Evolutionary conservation across 2,329 filamentous ascomycete species (phyloP).

Genomic region (Penicillium sp.): DNA sequence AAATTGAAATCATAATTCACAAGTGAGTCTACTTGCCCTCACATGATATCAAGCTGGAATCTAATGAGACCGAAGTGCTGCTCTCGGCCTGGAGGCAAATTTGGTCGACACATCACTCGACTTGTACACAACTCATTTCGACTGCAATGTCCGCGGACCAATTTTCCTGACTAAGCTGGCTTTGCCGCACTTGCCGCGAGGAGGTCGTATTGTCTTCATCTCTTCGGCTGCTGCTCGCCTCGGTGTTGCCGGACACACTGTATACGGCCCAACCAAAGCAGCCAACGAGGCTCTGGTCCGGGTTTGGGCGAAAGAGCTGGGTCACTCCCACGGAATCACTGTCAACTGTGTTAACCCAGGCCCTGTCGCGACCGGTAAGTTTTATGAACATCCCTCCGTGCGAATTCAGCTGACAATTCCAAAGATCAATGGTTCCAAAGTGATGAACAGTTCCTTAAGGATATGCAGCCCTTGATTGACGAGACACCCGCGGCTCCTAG

Average conservation of each 20-base stretch:
- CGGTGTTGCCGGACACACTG: slow-evolving; percentile 21
- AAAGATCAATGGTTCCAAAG: slow-evolving; percentile 33
- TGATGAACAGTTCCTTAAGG: slow-evolving; percentile 30
- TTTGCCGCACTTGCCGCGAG: too few relatives aligned
- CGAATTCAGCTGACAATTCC: background rate
- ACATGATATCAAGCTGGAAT: too few relatives aligned
- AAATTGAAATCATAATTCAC: too few relatives aligned
- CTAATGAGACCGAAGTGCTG: too few relatives aligned
- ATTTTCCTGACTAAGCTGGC: too few relatives aligned
- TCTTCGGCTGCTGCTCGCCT: too few relatives aligned
- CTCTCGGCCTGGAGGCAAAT: too few relatives aligned
- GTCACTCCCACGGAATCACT: slow-evolving; percentile 49
- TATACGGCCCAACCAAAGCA: slow-evolving; percentile 62
- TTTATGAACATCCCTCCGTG: background rate
- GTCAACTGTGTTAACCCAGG: slow-evolving; percentile 62
- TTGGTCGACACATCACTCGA: too few relatives aligned
- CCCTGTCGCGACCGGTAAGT: slow-evolving; percentile 53
- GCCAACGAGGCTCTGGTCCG: slow-evolving; percentile 62
- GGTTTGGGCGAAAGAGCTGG: slow-evolving; percentile 60
- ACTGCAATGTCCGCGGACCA: too few relatives aligned
- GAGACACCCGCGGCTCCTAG: slow-evolving; percentile 34
- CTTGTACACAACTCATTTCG: too few relatives aligned
- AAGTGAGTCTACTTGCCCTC: too few relatives aligned
- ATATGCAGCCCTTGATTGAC: slow-evolving; percentile 35
- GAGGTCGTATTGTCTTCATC: too few relatives aligned